Base-by-base conservation (phyloP, 345 rosid species). In the Firmiana major region DNA sequence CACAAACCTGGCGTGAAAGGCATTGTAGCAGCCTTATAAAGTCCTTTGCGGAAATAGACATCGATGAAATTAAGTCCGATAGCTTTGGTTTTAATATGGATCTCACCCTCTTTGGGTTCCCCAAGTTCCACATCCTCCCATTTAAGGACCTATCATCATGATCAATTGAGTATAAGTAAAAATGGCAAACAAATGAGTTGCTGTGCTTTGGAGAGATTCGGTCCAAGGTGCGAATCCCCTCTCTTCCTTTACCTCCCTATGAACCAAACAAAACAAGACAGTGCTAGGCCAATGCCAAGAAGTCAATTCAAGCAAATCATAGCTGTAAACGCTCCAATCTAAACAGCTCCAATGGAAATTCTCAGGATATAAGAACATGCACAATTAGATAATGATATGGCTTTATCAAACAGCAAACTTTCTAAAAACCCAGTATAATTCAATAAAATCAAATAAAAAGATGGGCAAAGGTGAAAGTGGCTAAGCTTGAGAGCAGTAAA, bases 101-200 rank as follows among this genome's bases (percentile, higher is more conserved):
- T 90, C 85, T 93, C 97, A 10, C 99, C 98, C 28, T 91, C 92
- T 63, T 90, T 87, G 17, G 97, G 98, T 79, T 90, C 97, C 34
- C 93, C 90, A n/a, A 88, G 71, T 85, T 92, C 97, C 73, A 93
- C 89, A 79, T 95, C 92, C 81, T 95, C 98, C 97, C 96, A 93
- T 75, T 89, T 90, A 77, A 95, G 84, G 78, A 95, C 98, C 99
- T 95, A 69, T 75, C 58, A 71, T n/a, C 5, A 42, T 17, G 38
- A 2, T n/a, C 10, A 36, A 42, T 28, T 7, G 66, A 42, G 55
- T 17, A 53, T 31, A 22, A 22, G 69, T 26, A 71, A 45, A 57
- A 19, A 42, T 21, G 71, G 10, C 19, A 43, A 43, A 11, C 10
- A 67, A 43, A 42, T 42, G 4, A 22, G 34, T 12, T 26, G 49